phyloP scores from a whole-genome alignment of 805 yeast genomes.

The Komagataella kurtzmanii region DNA sequence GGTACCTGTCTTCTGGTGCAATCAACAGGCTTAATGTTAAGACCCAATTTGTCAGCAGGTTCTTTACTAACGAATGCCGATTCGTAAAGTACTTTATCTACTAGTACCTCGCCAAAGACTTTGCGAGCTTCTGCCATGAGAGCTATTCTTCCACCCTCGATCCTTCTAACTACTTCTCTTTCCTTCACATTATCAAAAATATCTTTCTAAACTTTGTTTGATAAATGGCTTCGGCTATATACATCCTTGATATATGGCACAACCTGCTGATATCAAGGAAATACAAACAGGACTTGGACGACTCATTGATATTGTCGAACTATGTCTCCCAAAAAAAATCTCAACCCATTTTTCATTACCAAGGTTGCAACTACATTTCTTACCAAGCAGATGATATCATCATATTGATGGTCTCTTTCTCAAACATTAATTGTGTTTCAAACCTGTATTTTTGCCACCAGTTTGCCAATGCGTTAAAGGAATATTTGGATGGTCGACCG shows the following conservation, averaged over 20 bases:
- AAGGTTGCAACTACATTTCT: constrained; percentile 44
- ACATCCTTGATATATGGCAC: constrained; percentile 17
- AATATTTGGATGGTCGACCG: constrained; percentile 16
- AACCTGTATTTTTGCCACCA: constrained; percentile 40
- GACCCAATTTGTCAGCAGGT: not conserved
- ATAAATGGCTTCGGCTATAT: constrained; percentile 21
- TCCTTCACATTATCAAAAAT: not conserved
- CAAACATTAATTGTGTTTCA: constrained; percentile 45
- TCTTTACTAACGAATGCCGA: not conserved
- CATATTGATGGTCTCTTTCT: constrained; percentile 25
- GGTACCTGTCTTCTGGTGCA: not conserved
- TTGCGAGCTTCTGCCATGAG: not conserved
- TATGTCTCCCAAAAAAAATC: constrained; percentile 12
- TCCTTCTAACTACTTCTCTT: not conserved
- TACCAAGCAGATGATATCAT: constrained; percentile 31
- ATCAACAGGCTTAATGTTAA: not conserved
- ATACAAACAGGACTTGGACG: constrained; percentile 17
- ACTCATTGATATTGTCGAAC: constrained; percentile 12
- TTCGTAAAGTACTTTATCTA: not conserved
- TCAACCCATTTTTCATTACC: constrained; percentile 31
- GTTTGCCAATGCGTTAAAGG: constrained; percentile 27
- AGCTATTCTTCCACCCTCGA: not conserved
- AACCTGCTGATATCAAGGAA: constrained; percentile 19
- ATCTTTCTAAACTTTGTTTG: not conserved
- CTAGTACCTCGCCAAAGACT: not conserved